A percentile compares a stretch with the other conserved stretches of the same genome.
Evolutionary conservation across 352 stramenopile species (phyloP).

Genomic region (Globisporangium spinosum): DNA sequence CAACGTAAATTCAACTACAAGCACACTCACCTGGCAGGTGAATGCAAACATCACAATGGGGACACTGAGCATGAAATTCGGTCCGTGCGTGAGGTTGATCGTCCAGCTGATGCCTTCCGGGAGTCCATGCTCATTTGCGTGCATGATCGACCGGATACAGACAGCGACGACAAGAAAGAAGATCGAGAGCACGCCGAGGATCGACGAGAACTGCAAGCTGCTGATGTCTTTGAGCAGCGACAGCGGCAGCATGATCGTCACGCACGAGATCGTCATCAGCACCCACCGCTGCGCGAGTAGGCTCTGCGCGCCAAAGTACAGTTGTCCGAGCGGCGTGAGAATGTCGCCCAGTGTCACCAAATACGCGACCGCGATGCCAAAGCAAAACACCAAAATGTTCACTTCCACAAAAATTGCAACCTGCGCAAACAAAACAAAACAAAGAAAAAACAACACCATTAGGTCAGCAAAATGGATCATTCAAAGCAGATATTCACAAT

Average conservation of each 20-base stretch:
- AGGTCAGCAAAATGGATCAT: too few species aligned
- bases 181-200: slow-evolving; percentile 79
- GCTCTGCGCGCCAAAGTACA: slow-evolving; percentile 62
- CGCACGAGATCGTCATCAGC: slow-evolving; percentile 77
- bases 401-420: slow-evolving; percentile 82
- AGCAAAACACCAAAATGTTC: slow-evolving; percentile 86
- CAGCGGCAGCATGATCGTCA: slow-evolving; percentile 76
- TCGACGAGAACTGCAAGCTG: slow-evolving; percentile 83
- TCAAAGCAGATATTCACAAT: too few species aligned
- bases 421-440: slow-evolving; percentile 18
- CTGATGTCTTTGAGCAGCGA: slow-evolving; percentile 84
- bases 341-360: slow-evolving; percentile 83
- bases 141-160: slow-evolving; percentile 74
- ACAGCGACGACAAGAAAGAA: slow-evolving; percentile 83
- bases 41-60: slow-evolving; percentile 89
- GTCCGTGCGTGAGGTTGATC: slow-evolving; percentile 61
- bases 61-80: slow-evolving; percentile 84
- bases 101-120: slow-evolving; percentile 67
- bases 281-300: slow-evolving; percentile 68
- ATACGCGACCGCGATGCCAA: slow-evolving; percentile 82
- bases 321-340: slow-evolving; percentile 65
- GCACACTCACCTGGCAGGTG: slow-evolving; percentile 54
- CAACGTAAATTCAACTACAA: too few species aligned
- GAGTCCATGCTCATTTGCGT: slow-evolving; percentile 47
- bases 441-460: too few species aligned